Evolutionary conservation across 495 filamentous ascomycete genomes (phyloP), one percentile per base, ranked within the genome.

Genomic region (Glarea lozoyensis): DNA sequence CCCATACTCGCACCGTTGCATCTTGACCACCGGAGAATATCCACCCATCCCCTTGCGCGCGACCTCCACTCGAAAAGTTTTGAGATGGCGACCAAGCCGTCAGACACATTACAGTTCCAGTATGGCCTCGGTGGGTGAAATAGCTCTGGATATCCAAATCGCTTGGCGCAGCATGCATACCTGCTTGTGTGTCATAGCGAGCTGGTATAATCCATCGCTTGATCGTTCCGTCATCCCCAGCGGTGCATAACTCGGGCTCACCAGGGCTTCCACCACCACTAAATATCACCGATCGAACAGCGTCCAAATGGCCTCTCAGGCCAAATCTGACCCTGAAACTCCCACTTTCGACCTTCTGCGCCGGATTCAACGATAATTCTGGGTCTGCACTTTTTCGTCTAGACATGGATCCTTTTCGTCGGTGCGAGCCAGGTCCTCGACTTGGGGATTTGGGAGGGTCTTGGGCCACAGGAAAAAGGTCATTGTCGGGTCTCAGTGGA

Each of bases 1-100:
- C 89, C 92, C 92, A 98, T 2, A 97, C 87, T 19, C 88, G 76
- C 15, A 98, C 77, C 9, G 88, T 93, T 2, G 88, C 78, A 60
- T 98, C 92, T 56, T 94, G 87, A 2, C 92, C 92, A 31, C 93
- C 92, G 13, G 89, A 96, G 61, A 98, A 97, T 27, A 98, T 83
- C 92, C 93, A 97, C 4, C 93, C 93, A 50, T 95, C 89, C 15
- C 87, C 87, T 42, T 81, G 70, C 1, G 80, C 82, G 42, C 88
- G 77, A 7, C 88, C 89, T 15, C 88, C 88, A 21, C 86, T 93
- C 7, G 83, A 84, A 60, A 94, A 92, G 52, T 84, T 85, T 31
- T 86, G 81, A 4, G 81, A 76, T 2, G 86, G 76, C 1, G 88
- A 86, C 68, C 84, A 95, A 2, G 92, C 83, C 2, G 93, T 81